phyloP scores from a whole-genome alignment of 164 flowering plant genomes.

The Magnolia sinica region DNA sequence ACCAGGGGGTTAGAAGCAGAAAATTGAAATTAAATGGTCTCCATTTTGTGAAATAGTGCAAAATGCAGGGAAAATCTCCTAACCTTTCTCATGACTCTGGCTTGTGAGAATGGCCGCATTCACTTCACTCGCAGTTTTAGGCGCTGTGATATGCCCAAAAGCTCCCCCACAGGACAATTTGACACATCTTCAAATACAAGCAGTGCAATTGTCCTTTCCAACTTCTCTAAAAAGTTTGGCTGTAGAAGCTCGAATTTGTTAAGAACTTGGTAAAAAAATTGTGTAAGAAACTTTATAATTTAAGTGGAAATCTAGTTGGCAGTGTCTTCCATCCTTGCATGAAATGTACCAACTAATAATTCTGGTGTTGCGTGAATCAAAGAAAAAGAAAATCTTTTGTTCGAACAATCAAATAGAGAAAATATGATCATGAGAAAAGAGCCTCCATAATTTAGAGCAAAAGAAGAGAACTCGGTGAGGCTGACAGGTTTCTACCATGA shows the following conservation, averaged over 20 bases:
- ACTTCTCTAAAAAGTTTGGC: constrained; percentile 87
- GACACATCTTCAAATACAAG: constrained; percentile 88
- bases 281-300: neutral
- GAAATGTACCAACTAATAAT: no score
- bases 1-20: neutral
- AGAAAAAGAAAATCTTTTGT: neutral
- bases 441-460: neutral
- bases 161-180: constrained; percentile 85
- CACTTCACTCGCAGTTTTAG: constrained; percentile 89
- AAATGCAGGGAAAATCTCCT: neutral
- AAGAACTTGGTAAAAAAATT: neutral
- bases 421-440: neutral
- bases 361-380: neutral
- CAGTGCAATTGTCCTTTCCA: constrained; percentile 87
- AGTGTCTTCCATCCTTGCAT: no score
- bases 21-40: neutral
- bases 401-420: neutral
- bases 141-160: constrained; percentile 87
- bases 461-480: neutral
- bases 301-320: neutral
- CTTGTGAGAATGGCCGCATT: constrained; percentile 95
- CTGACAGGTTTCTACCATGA: neutral
- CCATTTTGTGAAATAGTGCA: neutral
- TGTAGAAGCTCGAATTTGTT: constrained; percentile 21
- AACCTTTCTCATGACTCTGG: constrained; percentile 98